Conservation (phyloP, 2,329 filamentous ascomycete species). For the Alternaria burnsii region DNA sequence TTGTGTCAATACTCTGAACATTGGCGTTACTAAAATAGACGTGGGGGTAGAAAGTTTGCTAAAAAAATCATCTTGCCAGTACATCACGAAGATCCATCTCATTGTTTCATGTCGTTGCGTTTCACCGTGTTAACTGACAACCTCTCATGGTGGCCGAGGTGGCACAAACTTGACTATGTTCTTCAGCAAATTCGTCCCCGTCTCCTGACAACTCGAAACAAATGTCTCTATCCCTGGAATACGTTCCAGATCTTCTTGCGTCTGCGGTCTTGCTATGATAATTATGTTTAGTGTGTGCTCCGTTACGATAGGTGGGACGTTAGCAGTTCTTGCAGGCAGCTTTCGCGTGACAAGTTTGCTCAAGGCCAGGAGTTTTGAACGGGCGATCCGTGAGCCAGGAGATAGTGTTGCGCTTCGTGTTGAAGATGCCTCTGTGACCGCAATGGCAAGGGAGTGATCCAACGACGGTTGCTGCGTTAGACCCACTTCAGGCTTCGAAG, state of each 20-base stretch:
- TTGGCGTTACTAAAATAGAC: not conserved
- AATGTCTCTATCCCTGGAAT: slow-evolving; percentile 39
- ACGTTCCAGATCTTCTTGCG: slow-evolving; percentile 31
- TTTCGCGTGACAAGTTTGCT: slow-evolving; percentile 36
- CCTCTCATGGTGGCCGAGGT: not conserved
- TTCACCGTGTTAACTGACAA: not conserved
- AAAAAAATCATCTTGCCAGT: not conserved
- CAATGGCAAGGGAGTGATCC: not conserved
- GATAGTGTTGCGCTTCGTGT: not conserved
- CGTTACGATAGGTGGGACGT: slow-evolving; percentile 29
- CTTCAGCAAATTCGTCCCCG: slow-evolving; percentile 33
- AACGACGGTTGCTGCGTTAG: slow-evolving; percentile 2
- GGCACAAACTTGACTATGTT: slow-evolving; percentile 38
- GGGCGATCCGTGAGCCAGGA: slow-evolving; percentile 12
- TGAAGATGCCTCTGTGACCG: not conserved
- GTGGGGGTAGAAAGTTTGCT: not conserved
- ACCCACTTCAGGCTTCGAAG: not conserved
- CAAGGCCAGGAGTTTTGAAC: slow-evolving; percentile 42
- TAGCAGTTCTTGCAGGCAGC: slow-evolving; percentile 8
- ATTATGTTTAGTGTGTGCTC: slow-evolving; percentile 34
- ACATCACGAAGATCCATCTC: not conserved
- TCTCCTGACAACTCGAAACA: slow-evolving; percentile 29
- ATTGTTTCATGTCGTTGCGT: not conserved
- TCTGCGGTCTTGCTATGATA: slow-evolving; percentile 27
- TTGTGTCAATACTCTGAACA: not conserved